phyloP scores from a whole-genome alignment of 306 rosid genomes.

The Inga leiocalycina region DNA sequence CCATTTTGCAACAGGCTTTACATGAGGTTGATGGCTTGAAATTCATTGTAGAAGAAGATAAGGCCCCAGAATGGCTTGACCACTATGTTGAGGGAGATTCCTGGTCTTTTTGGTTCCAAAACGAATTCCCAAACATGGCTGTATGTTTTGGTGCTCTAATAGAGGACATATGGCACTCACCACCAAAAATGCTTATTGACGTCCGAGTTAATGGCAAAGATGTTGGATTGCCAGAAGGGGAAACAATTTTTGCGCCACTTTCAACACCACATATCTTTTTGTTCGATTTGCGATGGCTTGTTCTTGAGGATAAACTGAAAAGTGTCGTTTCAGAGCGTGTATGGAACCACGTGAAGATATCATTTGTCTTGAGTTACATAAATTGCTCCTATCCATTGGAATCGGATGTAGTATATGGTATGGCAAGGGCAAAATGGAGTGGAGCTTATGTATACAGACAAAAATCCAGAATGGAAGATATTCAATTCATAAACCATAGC shows the following conservation, averaged over 20 bases:
- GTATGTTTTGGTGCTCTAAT: neutral
- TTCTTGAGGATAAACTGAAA: neutral
- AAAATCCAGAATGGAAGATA: neutral
- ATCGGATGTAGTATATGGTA: neutral
- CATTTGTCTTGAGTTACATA: neutral
- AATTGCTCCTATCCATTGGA: neutral
- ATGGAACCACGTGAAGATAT: conserved; percentile 1
- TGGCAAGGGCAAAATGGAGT: neutral
- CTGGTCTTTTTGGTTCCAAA: neutral
- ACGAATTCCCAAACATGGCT: neutral
- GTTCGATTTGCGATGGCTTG: neutral
- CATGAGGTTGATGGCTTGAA: neutral
- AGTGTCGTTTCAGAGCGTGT: neutral
- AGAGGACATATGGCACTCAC: neutral
- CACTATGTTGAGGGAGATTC: neutral
- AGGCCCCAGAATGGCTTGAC: neutral
- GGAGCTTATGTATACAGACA: neutral
- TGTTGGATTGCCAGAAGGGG: neutral
- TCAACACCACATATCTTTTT: neutral
- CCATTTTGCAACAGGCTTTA: neutral
- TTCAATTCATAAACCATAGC: neutral
- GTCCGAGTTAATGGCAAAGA: neutral
- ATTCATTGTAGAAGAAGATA: neutral
- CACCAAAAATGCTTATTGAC: neutral
- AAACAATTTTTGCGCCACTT: neutral